Evolutionary conservation across 352 stramenopile species (phyloP).

Genomic region (Thraustochytrium sp.): DNA sequence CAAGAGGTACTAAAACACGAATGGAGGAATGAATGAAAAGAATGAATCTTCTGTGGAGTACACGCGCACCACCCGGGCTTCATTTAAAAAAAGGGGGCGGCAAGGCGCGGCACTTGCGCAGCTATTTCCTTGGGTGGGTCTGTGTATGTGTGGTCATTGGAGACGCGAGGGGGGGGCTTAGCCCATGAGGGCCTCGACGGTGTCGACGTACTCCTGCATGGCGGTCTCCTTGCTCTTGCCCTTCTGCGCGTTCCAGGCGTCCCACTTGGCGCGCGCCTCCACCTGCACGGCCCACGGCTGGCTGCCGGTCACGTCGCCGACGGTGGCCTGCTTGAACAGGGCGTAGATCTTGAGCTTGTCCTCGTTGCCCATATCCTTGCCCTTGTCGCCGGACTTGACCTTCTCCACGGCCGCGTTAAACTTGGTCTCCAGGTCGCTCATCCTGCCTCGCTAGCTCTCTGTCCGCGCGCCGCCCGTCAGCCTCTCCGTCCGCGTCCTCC

Average conservation of each 20-base stretch:
- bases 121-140: too few species aligned
- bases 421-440: constrained; percentile 36
- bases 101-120: too few species aligned
- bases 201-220: constrained; percentile 75
- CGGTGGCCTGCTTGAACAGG: constrained; percentile 79
- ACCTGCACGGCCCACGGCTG: constrained; percentile 67
- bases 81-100: too few species aligned
- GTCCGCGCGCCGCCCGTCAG: not conserved
- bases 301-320: constrained; percentile 73
- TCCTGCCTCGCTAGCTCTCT: constrained; percentile 24
- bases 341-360: constrained; percentile 79
- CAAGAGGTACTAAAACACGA: not conserved
- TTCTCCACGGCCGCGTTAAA: constrained; percentile 27
- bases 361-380: constrained; percentile 59
- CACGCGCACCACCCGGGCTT: too few species aligned
- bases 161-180: not conserved
- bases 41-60: too few species aligned
- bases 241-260: constrained; percentile 75
- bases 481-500: not conserved
- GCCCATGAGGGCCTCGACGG: constrained; percentile 53
- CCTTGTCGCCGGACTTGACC: constrained; percentile 38
- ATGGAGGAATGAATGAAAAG: not conserved
- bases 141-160: not conserved
- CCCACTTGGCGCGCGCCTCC: constrained; percentile 76
- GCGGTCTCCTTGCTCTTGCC: constrained; percentile 69